Evolutionary conservation across 495 filamentous ascomycete species (phyloP), one percentile per base, ranked within the genome.

Genomic region (Cudoniella acicularis): DNA sequence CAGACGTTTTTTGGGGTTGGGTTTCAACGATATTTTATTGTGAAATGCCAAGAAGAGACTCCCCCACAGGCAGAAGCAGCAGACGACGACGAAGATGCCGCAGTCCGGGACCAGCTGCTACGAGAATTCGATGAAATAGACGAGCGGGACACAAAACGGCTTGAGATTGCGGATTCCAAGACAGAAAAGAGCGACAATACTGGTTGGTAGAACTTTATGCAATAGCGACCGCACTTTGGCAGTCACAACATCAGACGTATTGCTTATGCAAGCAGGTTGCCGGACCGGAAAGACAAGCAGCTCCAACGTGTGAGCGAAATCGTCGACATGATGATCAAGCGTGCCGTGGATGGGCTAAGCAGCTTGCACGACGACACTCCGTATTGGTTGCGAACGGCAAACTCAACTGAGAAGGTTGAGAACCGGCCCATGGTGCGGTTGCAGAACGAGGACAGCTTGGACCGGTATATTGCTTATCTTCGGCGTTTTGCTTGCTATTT

Each of bases 391-490:
- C 49, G 21, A 23, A 52, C 49, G 16, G 49, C 49, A 26, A 52
- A 52, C 21, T 23, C 21, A 6, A 52, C 49, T 13, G 21, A 52
- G 24, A 52, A 26, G 24, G 49, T 52, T 4, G 49, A 52, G 16
- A 26, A 23, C 24, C 21, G 30, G 13, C 30, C 30, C 13, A 36
- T 36, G 13, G 30, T 36, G 54, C 42, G 25, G 13, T 57, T 57
- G 43, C 42, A 57, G 54, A 57, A 49, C 20, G 18, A 57, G 45
- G 26, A 57, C 18, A 57, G 54, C 25, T 49, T 57, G 17, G 54
- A 57, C 10, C 17, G 42, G 1, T 48, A 57, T 57, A 57, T 55
- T 55, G 27, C 52, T 55, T 55, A 55, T 55, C 41, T 55, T 46
- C 10, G 21, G 41, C n/a, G n/a, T 20, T 55, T 55, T 55, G 41